Conservation (phyloP, 106 monocot species). For the Dendrobium catenatum region DNA sequence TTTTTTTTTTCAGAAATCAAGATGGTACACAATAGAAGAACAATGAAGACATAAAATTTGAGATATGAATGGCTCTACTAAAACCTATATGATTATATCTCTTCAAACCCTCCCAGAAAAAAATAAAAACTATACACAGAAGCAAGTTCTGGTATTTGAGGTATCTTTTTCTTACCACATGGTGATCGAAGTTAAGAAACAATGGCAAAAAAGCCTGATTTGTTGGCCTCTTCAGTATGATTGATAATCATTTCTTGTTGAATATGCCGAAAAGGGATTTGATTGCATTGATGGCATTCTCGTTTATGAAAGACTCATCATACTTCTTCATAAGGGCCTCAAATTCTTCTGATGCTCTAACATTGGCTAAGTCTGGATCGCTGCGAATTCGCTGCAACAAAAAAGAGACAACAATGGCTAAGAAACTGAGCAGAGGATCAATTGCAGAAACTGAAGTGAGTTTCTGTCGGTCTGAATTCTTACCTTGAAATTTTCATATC, state of each 20-base stretch:
- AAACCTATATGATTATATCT: neutral
- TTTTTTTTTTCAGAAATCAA: too few relatives aligned
- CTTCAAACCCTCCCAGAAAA: neutral
- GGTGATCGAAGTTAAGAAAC: neutral
- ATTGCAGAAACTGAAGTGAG: neutral
- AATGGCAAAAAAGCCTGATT: neutral
- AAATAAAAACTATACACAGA: neutral
- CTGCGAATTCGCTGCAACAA: constrained; percentile 53
- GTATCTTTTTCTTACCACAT: neutral
- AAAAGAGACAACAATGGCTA: neutral
- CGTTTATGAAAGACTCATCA: constrained; percentile 96
- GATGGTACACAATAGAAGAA: too few relatives aligned
- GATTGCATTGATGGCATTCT: constrained; percentile 88
- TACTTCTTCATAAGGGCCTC: constrained; percentile 75
- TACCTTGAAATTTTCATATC: constrained; percentile 92
- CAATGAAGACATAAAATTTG: neutral
- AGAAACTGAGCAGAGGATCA: neutral
- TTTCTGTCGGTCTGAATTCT: neutral
- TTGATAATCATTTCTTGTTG: constrained; percentile 41
- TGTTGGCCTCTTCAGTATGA: neutral
- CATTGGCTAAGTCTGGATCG: constrained; percentile 77
- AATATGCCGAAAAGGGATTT: constrained; percentile 91
- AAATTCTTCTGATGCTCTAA: constrained; percentile 77
- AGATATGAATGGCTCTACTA: neutral
- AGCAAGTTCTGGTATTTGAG: neutral